These are phyloP conservation scores for Hysterium pulicare DNA, from an alignment of 2,329 filamentous ascomycete species.

Conservation along the genomic window DNA sequence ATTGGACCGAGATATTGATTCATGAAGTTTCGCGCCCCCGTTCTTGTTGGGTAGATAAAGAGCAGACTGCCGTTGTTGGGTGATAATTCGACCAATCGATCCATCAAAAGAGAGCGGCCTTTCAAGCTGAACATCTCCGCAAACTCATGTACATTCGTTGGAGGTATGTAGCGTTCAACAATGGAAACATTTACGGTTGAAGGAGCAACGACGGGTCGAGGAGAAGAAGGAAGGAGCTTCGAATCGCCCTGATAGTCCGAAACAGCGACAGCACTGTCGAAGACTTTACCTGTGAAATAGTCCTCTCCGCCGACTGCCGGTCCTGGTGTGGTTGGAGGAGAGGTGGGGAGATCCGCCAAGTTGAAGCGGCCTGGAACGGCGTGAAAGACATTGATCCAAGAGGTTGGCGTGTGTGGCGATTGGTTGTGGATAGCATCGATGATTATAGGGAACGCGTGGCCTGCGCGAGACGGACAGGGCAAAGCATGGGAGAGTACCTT, in stretches of 20 bases:
- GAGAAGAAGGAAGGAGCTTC: constrained; percentile 49
- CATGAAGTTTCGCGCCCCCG: constrained; percentile 57
- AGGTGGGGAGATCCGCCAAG: constrained; percentile 59
- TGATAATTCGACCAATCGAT: constrained; percentile 59
- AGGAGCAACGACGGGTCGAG: constrained; percentile 58
- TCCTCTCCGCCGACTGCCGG: constrained; percentile 52
- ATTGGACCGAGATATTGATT: constrained; percentile 59
- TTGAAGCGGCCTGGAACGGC: constrained; percentile 61
- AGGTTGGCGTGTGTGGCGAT: constrained; percentile 49
- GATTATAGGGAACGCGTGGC: constrained; percentile 53
- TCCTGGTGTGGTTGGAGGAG: constrained; percentile 59
- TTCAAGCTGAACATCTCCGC: constrained; percentile 54
- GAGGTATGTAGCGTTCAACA: constrained; percentile 64
- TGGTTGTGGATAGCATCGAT: constrained; percentile 55
- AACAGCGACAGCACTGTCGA: constrained; percentile 60
- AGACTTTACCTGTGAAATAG: constrained; percentile 61
- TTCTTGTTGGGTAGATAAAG: constrained; percentile 61
- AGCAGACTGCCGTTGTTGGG: constrained; percentile 55
- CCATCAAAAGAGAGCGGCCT: constrained; percentile 55
- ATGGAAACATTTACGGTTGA: constrained; percentile 59
- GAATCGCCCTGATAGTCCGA: constrained; percentile 56
- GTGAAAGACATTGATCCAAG: constrained; percentile 63
- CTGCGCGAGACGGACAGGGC: constrained; percentile 50
- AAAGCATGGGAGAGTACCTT: constrained; percentile 60
- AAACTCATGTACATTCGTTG: constrained; percentile 57